Evolutionary conservation across 2,329 filamentous ascomycete genomes (phyloP).

Genomic region (Cordyceps farinosa): DNA sequence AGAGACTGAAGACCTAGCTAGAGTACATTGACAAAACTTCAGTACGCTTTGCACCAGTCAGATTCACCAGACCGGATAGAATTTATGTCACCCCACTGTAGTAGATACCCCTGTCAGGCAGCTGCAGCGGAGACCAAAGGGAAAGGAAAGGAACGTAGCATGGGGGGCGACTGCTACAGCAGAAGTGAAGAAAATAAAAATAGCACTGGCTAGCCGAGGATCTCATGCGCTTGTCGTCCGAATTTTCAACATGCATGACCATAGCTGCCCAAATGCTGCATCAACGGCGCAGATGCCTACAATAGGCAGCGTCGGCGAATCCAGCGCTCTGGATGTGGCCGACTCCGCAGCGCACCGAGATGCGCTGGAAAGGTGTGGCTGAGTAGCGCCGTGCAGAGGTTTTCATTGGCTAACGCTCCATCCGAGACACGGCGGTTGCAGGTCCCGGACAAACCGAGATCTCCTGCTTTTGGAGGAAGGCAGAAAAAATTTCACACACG

Average conservation of each 20-base stretch:
- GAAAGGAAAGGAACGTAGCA: background rate
- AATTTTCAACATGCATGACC: constrained; percentile 6
- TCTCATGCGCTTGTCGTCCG: background rate
- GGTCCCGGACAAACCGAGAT: constrained; percentile 15
- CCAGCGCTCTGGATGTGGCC: background rate
- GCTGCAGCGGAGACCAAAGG: background rate
- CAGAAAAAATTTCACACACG: background rate
- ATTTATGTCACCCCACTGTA: too few species aligned
- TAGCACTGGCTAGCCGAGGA: background rate
- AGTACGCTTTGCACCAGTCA: too few species aligned
- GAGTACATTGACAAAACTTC: too few species aligned
- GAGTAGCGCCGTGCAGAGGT: background rate
- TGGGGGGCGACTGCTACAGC: background rate
- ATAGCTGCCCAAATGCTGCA: background rate
- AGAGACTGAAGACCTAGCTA: background rate
- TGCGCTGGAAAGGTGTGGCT: constrained; percentile 8
- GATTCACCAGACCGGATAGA: too few species aligned
- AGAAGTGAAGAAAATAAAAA: background rate
- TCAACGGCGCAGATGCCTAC: background rate
- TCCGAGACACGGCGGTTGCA: constrained; percentile 15
- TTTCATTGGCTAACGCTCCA: constrained; percentile 11
- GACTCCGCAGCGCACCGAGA: background rate
- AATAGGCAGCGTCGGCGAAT: background rate
- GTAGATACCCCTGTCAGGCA: background rate
- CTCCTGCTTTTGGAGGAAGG: background rate